A percentile compares a stretch with the other conserved stretches of the same genome.
phyloP scores from a whole-genome alignment of 495 filamentous ascomycete genomes.

The Penicillium daleae region DNA sequence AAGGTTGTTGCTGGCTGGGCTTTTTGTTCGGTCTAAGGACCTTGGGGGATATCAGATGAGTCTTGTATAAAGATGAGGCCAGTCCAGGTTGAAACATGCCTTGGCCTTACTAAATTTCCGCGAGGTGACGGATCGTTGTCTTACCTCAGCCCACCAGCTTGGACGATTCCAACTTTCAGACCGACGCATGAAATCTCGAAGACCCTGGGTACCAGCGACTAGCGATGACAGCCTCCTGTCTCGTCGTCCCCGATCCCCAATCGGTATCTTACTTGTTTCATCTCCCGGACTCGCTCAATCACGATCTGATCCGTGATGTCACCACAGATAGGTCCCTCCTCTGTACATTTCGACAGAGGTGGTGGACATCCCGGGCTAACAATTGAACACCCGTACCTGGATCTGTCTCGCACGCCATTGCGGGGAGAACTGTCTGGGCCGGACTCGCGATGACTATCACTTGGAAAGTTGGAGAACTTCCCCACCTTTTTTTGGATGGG shows the following conservation, averaged over 20 bases:
- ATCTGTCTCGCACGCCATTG: background rate
- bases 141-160: background rate
- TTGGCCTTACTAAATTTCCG: background rate
- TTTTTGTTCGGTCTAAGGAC: no score
- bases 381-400: background rate
- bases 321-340: background rate
- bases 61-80: background rate
- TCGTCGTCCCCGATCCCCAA: no score
- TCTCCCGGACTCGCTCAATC: background rate
- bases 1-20: background rate
- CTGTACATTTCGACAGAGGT: background rate
- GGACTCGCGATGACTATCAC: background rate
- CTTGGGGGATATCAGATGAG: background rate
- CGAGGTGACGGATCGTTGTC: background rate
- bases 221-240: no score
- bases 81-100: background rate
- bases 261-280: background rate
- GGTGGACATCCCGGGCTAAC: background rate
- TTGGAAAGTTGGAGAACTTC: conserved; percentile 17
- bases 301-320: background rate
- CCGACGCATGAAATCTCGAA: background rate
- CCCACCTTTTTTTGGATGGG: background rate
- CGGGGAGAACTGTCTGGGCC: background rate
- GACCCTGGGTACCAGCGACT: no score
- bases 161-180: background rate